Conservation (phyloP, 208 protist genomes). For the Crithidia bombi region DNA sequence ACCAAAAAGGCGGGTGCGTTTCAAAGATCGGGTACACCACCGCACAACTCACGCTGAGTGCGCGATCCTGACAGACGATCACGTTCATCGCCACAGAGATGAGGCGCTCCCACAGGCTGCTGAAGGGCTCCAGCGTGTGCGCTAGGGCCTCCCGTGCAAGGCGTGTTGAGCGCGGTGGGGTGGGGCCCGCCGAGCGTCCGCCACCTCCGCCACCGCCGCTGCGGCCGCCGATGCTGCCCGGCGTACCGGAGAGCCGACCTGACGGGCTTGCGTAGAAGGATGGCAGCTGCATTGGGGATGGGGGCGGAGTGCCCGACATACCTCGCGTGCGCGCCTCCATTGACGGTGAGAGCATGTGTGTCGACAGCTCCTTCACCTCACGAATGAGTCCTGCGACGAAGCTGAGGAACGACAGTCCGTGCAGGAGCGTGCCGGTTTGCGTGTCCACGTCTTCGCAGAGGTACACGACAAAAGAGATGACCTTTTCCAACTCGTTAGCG, state of each 20-base stretch:
- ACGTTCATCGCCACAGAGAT: slow-evolving; percentile 82
- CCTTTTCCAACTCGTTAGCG: slow-evolving; percentile 53
- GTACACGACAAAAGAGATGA: slow-evolving; percentile 63
- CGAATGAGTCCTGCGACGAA: slow-evolving; percentile 76
- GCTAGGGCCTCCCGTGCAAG: slow-evolving; percentile 58
- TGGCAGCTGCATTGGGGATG: slow-evolving; percentile 60
- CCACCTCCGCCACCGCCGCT: slow-evolving; percentile 25
- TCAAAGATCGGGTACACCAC: slow-evolving; percentile 88
- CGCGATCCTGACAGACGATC: slow-evolving; percentile 82
- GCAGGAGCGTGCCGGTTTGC: slow-evolving; percentile 52
- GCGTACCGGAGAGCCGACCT: slow-evolving; percentile 41
- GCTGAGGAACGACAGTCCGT: slow-evolving; percentile 73
- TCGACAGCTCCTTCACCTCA: slow-evolving; percentile 72
- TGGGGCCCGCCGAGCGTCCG: slow-evolving; percentile 6
- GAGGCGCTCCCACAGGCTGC: slow-evolving; percentile 73
- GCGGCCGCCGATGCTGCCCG: slow-evolving; percentile 33
- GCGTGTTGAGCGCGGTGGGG: slow-evolving; percentile 31
- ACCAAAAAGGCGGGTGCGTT: slow-evolving; percentile 85
- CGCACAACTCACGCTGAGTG: slow-evolving; percentile 63
- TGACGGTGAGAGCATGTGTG: slow-evolving; percentile 26
- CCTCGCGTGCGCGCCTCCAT: slow-evolving; percentile 24
- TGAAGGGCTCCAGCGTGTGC: slow-evolving; percentile 61
- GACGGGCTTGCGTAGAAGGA: slow-evolving; percentile 48
- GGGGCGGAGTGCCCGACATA: slow-evolving; percentile 36
- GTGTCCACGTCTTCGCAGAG: slow-evolving; percentile 76